A percentile compares a stretch with the other conserved stretches of the same genome.
These are phyloP conservation scores for Rubroboletus satanas DNA, from an alignment of 768 basidiomycete species.

Conservation along the genomic window DNA sequence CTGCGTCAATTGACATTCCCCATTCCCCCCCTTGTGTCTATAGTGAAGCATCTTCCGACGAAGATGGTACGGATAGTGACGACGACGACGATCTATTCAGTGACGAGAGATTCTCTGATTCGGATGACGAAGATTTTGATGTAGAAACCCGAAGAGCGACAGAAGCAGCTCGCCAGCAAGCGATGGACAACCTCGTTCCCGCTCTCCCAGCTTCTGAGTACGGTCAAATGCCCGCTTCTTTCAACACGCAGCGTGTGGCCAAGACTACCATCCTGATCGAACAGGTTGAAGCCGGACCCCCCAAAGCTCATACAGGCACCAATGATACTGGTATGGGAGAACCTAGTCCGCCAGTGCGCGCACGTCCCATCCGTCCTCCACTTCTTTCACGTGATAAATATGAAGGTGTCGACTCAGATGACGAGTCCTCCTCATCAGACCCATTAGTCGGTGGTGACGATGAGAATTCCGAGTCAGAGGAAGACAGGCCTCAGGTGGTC, in stretches of 20 bases:
- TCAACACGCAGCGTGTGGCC: constrained; percentile 67
- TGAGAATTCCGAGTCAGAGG: constrained; percentile 61
- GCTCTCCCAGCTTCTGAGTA: constrained; percentile 79
- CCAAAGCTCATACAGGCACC: background rate
- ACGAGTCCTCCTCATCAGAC: constrained; percentile 71
- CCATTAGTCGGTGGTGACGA: constrained; percentile 36
- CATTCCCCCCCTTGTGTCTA: background rate
- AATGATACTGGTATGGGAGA: constrained; percentile 3
- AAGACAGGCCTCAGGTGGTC: constrained; percentile 78
- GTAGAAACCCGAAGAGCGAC: constrained; percentile 29
- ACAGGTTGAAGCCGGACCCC: constrained; percentile 26
- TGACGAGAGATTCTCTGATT: constrained; percentile 43
- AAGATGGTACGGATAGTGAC: constrained; percentile 36
- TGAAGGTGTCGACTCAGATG: constrained; percentile 92
- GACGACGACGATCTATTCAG: constrained; percentile 34
- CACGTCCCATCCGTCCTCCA: constrained; percentile 65
- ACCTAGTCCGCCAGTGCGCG: constrained; percentile 18
- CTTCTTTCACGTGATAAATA: constrained; percentile 79
- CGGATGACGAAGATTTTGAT: constrained; percentile 41
- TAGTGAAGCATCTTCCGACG: constrained; percentile 71
- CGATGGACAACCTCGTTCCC: constrained; percentile 80
- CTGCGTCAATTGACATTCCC: background rate
- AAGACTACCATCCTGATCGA: constrained; percentile 44
- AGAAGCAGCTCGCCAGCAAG: constrained; percentile 48
- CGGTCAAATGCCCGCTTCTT: constrained; percentile 78